A percentile compares a stretch with the other conserved stretches of the same genome.
phyloP scores from a whole-genome alignment of 2,329 filamentous ascomycete genomes.

The Xylariaceae sp. region DNA sequence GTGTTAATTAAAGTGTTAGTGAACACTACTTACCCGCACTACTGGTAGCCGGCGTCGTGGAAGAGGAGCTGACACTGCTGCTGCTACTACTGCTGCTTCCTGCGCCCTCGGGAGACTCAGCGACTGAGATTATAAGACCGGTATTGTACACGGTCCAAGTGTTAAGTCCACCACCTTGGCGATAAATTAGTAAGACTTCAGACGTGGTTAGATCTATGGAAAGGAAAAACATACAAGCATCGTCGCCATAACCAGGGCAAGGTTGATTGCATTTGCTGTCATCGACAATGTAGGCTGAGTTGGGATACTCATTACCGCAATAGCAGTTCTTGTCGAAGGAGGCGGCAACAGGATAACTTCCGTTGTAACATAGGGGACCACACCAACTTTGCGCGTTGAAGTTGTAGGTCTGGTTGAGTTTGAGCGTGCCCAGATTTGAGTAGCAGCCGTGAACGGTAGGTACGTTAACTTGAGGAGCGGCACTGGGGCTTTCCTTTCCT shows the following conservation, averaged over 20 bases:
- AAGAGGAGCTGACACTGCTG: constrained; percentile 20
- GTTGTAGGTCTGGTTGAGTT: constrained; percentile 11
- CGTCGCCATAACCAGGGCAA: constrained; percentile 59
- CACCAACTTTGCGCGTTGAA: constrained; percentile 44
- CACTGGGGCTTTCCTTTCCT: constrained; percentile 33
- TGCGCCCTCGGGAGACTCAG: constrained; percentile 19
- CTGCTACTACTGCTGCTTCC: constrained; percentile 26
- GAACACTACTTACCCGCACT: neutral
- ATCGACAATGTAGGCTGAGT: constrained; percentile 48
- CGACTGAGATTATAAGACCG: constrained; percentile 41
- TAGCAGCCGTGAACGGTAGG: constrained; percentile 50
- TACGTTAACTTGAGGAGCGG: constrained; percentile 33
- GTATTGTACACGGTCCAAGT: constrained; percentile 50
- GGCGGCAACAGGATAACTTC: constrained; percentile 56
- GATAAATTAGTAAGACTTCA: constrained; percentile 13
- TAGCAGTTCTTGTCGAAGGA: constrained; percentile 62
- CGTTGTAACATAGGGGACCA: constrained; percentile 35
- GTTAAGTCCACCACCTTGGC: constrained; percentile 38
- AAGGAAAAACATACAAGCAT: constrained; percentile 58
- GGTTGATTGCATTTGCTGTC: constrained; percentile 59
- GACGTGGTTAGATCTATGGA: constrained; percentile 15
- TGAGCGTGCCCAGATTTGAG: constrained; percentile 39
- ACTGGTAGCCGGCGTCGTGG: constrained; percentile 4
- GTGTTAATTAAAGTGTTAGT: constrained; percentile 2
- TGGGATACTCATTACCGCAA: constrained; percentile 68